Percentiles rank a stretch among this genome's conserved stretches.
phyloP scores from a whole-genome alignment of 495 filamentous ascomycete genomes.

The Peziza echinospora region DNA sequence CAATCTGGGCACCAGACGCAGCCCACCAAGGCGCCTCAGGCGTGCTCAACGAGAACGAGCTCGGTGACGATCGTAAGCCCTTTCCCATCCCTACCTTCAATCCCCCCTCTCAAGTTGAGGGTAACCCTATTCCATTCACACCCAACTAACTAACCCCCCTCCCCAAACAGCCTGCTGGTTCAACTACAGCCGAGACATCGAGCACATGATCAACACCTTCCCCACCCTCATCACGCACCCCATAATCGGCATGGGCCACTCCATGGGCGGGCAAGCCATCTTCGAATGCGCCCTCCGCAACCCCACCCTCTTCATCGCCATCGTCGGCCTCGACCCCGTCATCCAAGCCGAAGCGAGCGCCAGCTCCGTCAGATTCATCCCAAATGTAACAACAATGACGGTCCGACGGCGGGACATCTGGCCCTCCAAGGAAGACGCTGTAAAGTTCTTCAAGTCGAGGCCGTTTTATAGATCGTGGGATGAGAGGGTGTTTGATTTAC shows the following conservation, averaged over 20 bases:
- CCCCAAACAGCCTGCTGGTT: slow-evolving; percentile 45
- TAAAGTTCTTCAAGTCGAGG: slow-evolving; percentile 33
- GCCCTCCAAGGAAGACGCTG: slow-evolving; percentile 42
- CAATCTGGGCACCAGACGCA: slow-evolving; percentile 74
- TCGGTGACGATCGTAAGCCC: slow-evolving; percentile 58
- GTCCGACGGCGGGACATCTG: slow-evolving; percentile 55
- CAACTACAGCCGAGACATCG: slow-evolving; percentile 69
- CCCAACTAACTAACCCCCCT: neutral
- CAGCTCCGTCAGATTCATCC: slow-evolving; percentile 21
- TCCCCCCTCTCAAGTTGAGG: slow-evolving; percentile 1
- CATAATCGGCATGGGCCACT: slow-evolving; percentile 77
- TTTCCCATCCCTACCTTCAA: slow-evolving; percentile 1
- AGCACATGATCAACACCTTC: slow-evolving; percentile 72
- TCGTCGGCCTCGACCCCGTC: slow-evolving; percentile 67
- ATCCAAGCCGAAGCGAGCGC: slow-evolving; percentile 29
- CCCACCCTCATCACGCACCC: slow-evolving; percentile 66
- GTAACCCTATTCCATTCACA: too few species aligned
- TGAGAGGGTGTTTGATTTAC: slow-evolving; percentile 42
- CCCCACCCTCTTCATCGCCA: slow-evolving; percentile 54
- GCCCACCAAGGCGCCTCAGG: slow-evolving; percentile 55
- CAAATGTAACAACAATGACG: slow-evolving; percentile 33
- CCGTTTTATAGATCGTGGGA: slow-evolving; percentile 59
- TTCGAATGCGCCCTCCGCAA: slow-evolving; percentile 44
- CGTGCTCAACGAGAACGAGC: slow-evolving; percentile 44
- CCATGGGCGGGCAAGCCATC: slow-evolving; percentile 58